These are phyloP conservation scores for Hypoxylon subgilvum DNA, from an alignment of 495 filamentous ascomycete species.

Conservation along the genomic window DNA sequence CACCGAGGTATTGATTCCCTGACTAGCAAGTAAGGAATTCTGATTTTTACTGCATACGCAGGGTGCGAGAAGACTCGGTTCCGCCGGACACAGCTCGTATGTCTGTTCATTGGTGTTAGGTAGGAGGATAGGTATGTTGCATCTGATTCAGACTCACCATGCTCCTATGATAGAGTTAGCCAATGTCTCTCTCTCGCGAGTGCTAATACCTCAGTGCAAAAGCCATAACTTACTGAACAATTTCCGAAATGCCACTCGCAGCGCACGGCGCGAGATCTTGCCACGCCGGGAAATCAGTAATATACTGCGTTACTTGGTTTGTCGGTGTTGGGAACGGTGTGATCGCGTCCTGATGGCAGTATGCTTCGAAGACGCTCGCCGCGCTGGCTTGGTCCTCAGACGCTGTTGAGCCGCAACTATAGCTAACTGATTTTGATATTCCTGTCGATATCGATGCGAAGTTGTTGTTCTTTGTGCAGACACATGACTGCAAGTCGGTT, in stretches of 20 bases:
- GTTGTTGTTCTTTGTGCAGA: conserved; percentile 58
- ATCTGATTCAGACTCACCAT: conserved; percentile 40
- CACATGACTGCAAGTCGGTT: conserved; percentile 52
- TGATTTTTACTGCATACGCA: conserved; percentile 58
- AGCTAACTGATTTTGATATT: conserved; percentile 47
- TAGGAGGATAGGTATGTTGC: not conserved
- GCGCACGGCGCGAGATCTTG: conserved; percentile 54
- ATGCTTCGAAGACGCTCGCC: conserved; percentile 50
- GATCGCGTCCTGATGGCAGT: conserved; percentile 51
- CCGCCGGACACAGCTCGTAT: conserved; percentile 45
- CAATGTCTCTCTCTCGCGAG: not conserved
- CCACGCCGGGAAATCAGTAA: conserved; percentile 55
- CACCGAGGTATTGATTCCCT: conserved; percentile 48
- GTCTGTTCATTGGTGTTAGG: conserved; percentile 34
- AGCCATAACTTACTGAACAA: conserved; percentile 42
- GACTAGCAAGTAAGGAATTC: conserved; percentile 48
- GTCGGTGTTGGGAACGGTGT: conserved; percentile 47
- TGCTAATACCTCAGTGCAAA: not conserved
- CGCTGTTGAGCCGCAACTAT: conserved; percentile 50
- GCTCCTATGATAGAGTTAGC: conserved; percentile 38
- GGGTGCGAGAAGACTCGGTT: conserved; percentile 49
- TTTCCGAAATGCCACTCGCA: conserved; percentile 44
- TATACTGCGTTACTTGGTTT: conserved; percentile 47
- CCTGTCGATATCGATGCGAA: conserved; percentile 46
- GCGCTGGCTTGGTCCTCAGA: conserved; percentile 55